Evolutionary conservation across 2,329 filamentous ascomycete genomes (phyloP).

Genomic region (Penicillium sp.): DNA sequence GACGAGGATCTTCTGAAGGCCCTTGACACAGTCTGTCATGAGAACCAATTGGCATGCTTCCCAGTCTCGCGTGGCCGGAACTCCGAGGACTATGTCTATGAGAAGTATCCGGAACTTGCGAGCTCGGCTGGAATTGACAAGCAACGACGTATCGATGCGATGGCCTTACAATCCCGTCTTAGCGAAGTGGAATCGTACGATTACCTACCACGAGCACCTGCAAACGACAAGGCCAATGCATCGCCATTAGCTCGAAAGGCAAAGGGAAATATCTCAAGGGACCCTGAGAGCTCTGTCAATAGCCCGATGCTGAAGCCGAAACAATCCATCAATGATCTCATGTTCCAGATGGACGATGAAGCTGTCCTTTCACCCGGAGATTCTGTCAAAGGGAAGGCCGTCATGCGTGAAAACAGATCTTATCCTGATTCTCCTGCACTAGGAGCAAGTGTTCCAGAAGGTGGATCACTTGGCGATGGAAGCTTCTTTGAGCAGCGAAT

Average conservation of each 20-base stretch:
- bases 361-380: slow-evolving; percentile 28
- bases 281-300: slow-evolving; percentile 49
- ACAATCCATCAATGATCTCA: slow-evolving; percentile 72
- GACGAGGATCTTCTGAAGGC: slow-evolving; percentile 81
- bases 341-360: slow-evolving; percentile 94
- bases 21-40: slow-evolving; percentile 75
- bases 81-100: slow-evolving; percentile 58
- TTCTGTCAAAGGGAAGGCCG: slow-evolving; percentile 33
- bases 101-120: slow-evolving; percentile 50
- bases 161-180: slow-evolving; percentile 67
- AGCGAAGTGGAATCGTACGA: slow-evolving; percentile 69
- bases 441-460: slow-evolving; percentile 30
- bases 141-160: slow-evolving; percentile 71
- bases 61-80: slow-evolving; percentile 77
- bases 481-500: slow-evolving; percentile 35
- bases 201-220: slow-evolving; percentile 61
- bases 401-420: slow-evolving; percentile 27
- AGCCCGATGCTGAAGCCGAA: slow-evolving; percentile 71
- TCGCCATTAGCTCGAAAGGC: slow-evolving; percentile 48
- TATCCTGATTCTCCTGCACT: slow-evolving; percentile 30
- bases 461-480: slow-evolving; percentile 28
- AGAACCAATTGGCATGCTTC: slow-evolving; percentile 76
- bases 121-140: slow-evolving; percentile 45
- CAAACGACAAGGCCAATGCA: slow-evolving; percentile 63
- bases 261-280: slow-evolving; percentile 47